Base-by-base conservation (phyloP, 2,329 filamentous ascomycete species). In the Colletotrichum chlorophyti region DNA sequence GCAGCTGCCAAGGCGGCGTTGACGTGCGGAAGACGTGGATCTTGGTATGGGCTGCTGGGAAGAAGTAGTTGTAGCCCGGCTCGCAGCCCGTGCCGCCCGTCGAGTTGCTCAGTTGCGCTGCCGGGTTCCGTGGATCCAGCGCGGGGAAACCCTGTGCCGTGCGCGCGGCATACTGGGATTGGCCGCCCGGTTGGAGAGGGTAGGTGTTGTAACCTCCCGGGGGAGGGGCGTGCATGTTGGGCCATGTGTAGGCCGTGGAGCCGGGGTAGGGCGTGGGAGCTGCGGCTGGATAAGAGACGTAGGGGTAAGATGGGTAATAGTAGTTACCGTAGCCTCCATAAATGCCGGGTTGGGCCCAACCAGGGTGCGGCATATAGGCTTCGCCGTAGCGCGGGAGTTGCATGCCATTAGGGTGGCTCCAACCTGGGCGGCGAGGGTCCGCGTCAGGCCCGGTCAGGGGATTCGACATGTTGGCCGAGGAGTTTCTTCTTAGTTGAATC, bases 61-160 rank as follows among this genome's bases (percentile, higher is more conserved):
- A 88, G 66, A 87, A 80, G 70, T 86, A 85, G 72, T 85, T 84
- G 73, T 86, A 88, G 2, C 84, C 86, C 0, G 82, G 83, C 64
- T 87, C 85, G 59, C 81, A 81, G 35, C 84, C 83, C 1, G 80
- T 75, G 19, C 83, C 83, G 40, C 85, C 83, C 0, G 82, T 82
- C 0, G 79, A 77, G 70, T 87, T 86, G 42, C 76, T 77, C 72
- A 88, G 73, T 62, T 84, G 80, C 24, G 79, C 75, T 0, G 82
- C 82, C 0, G 83, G 81, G 59, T 82, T 78, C 2, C 74, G 69
- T 0, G 72, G 60, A 63, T 81, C 75, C 55, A 80, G 74, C 7
- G 65, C 65, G 0, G 83, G 80, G 17, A 73, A 72, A 0, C 75
- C 67, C 50, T 77, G 73, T 0, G 78, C 74, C n/a, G 71, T 64